Base-by-base conservation (phyloP, 2,329 filamentous ascomycete genomes). In the Trichophaea hybrida region DNA sequence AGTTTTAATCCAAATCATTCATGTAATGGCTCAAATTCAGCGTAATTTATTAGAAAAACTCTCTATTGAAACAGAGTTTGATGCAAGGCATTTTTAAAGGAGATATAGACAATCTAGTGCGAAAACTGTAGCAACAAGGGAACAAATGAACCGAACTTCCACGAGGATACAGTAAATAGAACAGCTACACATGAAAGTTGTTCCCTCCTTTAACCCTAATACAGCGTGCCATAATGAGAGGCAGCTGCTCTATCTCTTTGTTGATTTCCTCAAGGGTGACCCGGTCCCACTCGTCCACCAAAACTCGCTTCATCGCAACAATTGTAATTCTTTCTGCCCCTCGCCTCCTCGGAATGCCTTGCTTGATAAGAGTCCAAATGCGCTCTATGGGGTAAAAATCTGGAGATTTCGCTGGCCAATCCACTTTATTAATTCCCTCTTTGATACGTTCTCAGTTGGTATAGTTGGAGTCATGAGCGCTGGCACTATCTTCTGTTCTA, bases 221-320 rank as follows among this genome's bases (percentile, higher is more conserved):
- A 37, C 50, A 55, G 37, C n/a, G 2, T 38, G n/a, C 1, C 57
- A 59, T 55, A 31, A 59, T 49, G 2, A 12, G 55, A 17, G 57
- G 35, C 5, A 55, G 40, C 1, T 49, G 44, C 6, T 17, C 24
- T n/a, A 59, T 59, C 32, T 55, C 50, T 7, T 8, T 17, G 4
- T 59, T 59, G 5, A 55, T 59, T 32, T 55, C 51, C 37, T 55
- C 38, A 7, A 59, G 6, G 2, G 32, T 59, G 8, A 59, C 34
- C 32, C 37, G 17, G n/a, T 59, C 50, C 50, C 50, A 59, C 13
- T 55, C 57, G 34, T 59, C 37, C 10, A 4, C 4, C 6, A 55
- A 33, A 6, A 59, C 49, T 4, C 24, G 17, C 37, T 56, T 55
- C 40, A 56, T 55, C n/a, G 10, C 12, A 32, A 55, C 12, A 1